Percentiles rank a stretch among this genome's conserved stretches.
phyloP scores from a whole-genome alignment of 208 protist species.

The Phytomonas sp. region DNA sequence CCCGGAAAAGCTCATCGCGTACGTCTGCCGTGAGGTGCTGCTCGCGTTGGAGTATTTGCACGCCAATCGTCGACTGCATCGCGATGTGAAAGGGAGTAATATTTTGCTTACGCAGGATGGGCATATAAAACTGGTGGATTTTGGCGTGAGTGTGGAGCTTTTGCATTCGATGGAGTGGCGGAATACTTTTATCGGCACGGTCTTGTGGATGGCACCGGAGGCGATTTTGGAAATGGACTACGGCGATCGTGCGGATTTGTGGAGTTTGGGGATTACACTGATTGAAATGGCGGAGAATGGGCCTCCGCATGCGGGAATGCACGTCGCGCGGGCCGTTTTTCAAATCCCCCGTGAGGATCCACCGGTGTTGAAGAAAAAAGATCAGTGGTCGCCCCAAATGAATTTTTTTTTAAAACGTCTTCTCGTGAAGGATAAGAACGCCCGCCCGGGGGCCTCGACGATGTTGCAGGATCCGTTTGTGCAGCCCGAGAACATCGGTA shows the following conservation, averaged over 20 bases:
- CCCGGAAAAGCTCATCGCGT: conserved; percentile 81
- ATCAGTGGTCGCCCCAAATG: conserved; percentile 86
- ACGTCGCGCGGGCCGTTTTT: conserved; percentile 65
- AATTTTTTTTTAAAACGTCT: conserved; percentile 68
- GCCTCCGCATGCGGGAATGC: conserved; percentile 87
- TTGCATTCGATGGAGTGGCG: conserved; percentile 73
- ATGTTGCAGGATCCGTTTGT: conserved; percentile 85
- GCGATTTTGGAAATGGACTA: conserved; percentile 87
- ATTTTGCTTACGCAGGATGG: conserved; percentile 85
- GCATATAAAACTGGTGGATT: conserved; percentile 90
- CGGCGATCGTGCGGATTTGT: conserved; percentile 91
- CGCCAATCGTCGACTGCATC: conserved; percentile 76
- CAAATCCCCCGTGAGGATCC: conserved; percentile 69
- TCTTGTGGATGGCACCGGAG: conserved; percentile 92
- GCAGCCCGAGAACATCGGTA: conserved; percentile 33
- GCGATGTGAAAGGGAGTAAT: conserved; percentile 93
- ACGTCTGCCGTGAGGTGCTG: conserved; percentile 73
- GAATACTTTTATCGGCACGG: conserved; percentile 88
- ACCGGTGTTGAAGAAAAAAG: conserved; percentile 68
- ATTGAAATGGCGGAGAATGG: conserved; percentile 95
- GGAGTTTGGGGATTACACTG: conserved; percentile 93
- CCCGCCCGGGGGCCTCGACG: conserved; percentile 48
- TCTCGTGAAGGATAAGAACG: conserved; percentile 68
- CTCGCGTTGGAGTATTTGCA: conserved; percentile 88
- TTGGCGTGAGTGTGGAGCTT: conserved; percentile 82